Evolutionary conservation across 768 basidiomycete species (phyloP), one percentile per base, ranked within the genome.

Genomic region (Chiua virens): DNA sequence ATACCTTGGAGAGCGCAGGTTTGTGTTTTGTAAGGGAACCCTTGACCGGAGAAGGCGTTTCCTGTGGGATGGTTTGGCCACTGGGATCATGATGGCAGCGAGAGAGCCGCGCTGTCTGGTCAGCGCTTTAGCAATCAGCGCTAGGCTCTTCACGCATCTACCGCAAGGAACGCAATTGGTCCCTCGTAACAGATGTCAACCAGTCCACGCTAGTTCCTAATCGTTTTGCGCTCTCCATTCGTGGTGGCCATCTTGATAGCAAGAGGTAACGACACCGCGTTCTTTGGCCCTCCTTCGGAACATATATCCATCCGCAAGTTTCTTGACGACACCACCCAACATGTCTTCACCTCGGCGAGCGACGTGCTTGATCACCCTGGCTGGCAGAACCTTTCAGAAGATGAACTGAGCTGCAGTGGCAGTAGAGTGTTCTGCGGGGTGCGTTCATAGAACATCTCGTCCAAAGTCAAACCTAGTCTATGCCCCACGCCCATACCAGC

Each of bases 121-220:
- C n/a, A n/a, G n/a, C n/a, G n/a, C n/a, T n/a, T n/a, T n/a, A n/a
- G n/a, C n/a, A n/a, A n/a, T n/a, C n/a, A n/a, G n/a, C n/a, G n/a
- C n/a, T n/a, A n/a, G n/a, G n/a, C n/a, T n/a, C n/a, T n/a, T 82
- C 89, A 22, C 89, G 67, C 14, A 88, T 71, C 47, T 87, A 86
- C 34, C 85, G 76, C n/a, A 76, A 63, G 0, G 81, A 79, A 41
- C 84, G 81, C 3, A 90, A 66, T 51, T 85, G 82, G 51, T 81
- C 80, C 89, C 59, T 91, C 89, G 18, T 90, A 80, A 52, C 84
- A 84, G 47, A 76, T 82, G 61, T 90, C 86, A 18, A 89, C 85
- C 5, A 87, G 69, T 32, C 74, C 76, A 32, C 77, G 73, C 57
- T 80, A 78, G 58, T 79, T 65, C 14, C 65, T 61, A 50, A 67